These are phyloP conservation scores for Naematelia aurantialba DNA, from an alignment of 768 basidiomycete genomes.

Conservation along the genomic window DNA sequence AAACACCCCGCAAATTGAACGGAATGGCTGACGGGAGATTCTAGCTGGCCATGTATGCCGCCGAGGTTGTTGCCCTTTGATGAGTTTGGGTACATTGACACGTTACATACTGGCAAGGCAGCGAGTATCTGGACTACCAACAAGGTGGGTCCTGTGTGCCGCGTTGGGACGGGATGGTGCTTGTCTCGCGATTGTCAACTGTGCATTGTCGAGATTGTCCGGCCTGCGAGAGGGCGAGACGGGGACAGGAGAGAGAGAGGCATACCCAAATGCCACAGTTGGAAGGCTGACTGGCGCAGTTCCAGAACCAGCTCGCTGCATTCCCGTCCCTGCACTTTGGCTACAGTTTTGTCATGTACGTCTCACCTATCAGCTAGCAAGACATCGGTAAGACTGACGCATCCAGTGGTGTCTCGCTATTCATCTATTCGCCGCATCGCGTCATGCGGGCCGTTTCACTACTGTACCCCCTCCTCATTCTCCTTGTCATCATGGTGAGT, in stretches of 20 bases:
- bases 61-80: conserved; percentile 35
- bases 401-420: conserved; percentile 36
- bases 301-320: conserved; percentile 43
- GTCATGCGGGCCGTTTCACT: conserved; percentile 20
- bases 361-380: conserved; percentile 3
- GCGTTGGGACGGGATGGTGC: too few species aligned
- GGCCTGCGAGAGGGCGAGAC: too few species aligned
- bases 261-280: too few species aligned
- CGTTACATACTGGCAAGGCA: conserved; percentile 35
- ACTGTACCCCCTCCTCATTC: conserved; percentile 37
- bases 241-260: too few species aligned
- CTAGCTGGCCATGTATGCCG: conserved; percentile 45
- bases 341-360: conserved; percentile 29
- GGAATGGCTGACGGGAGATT: too few species aligned
- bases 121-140: too few species aligned
- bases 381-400: not conserved
- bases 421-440: conserved; percentile 37
- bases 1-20: too few species aligned
- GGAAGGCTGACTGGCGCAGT: conserved; percentile 19
- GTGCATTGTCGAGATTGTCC: too few species aligned
- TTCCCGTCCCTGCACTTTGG: conserved; percentile 39
- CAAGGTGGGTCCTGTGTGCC: too few species aligned
- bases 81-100: conserved; percentile 39
- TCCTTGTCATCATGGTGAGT: conserved; percentile 40
- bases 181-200: too few species aligned